phyloP scores from a whole-genome alignment of 306 rosid species.

The Rosa chinensis region DNA sequence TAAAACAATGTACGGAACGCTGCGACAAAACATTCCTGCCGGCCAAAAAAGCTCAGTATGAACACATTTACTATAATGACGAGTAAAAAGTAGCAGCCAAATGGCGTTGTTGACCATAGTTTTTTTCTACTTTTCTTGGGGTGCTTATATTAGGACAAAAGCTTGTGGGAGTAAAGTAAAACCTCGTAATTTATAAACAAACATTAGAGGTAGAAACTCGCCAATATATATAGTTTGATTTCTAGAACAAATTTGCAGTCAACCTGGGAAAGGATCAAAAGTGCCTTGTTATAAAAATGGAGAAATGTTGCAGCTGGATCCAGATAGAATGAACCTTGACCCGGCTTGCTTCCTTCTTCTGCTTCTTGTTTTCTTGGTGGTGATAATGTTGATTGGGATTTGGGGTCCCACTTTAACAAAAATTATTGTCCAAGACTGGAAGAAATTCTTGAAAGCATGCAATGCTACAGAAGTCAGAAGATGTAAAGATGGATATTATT shows the following conservation, averaged over 20 bases:
- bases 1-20: neutral
- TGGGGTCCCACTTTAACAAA: neutral
- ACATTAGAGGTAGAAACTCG: neutral
- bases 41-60: neutral
- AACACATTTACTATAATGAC: neutral
- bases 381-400: neutral
- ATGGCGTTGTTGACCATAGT: neutral
- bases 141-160: too few relatives aligned
- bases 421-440: neutral
- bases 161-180: too few relatives aligned
- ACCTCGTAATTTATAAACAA: neutral
- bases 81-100: neutral
- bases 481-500: neutral
- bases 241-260: neutral
- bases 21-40: neutral
- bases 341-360: neutral
- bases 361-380: neutral
- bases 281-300: neutral
- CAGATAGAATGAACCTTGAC: neutral
- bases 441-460: neutral
- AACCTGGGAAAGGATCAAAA: neutral
- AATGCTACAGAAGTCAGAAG: neutral
- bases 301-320: neutral
- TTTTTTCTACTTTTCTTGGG: too few relatives aligned
- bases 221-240: neutral